Evolutionary conservation across 805 yeast species (phyloP).

Genomic region (Kodamaea leandrae): DNA sequence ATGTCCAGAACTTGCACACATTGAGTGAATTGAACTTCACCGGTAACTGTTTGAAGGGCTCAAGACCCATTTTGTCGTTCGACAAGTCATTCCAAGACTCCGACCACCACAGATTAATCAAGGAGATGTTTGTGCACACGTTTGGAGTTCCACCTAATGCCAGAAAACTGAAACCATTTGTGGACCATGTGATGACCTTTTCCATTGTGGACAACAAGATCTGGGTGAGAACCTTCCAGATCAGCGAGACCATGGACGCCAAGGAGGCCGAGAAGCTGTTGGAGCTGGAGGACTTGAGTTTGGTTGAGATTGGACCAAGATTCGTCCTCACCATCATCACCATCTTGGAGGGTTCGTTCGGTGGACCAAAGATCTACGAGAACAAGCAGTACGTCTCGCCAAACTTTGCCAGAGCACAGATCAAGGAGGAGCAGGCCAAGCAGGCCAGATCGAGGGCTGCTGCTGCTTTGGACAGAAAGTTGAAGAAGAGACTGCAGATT

Average conservation of each 20-base stretch:
- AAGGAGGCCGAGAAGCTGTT: constrained; percentile 50
- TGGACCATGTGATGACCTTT: constrained; percentile 93
- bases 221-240: constrained; percentile 95
- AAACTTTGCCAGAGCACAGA: constrained; percentile 88
- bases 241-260: constrained; percentile 61
- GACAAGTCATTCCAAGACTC: constrained; percentile 70
- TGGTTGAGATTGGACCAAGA: constrained; percentile 96
- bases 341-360: constrained; percentile 92
- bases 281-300: constrained; percentile 59
- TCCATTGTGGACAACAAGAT: constrained; percentile 88
- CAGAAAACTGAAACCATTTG: constrained; percentile 88
- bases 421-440: constrained; percentile 73
- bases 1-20: constrained; percentile 91
- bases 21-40: constrained; percentile 94
- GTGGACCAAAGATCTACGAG: constrained; percentile 96
- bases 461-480: constrained; percentile 71
- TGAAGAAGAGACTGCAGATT: constrained; percentile 71
- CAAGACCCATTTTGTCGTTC: constrained; percentile 89
- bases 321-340: constrained; percentile 89
- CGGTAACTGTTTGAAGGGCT: constrained; percentile 93
- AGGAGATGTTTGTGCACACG: constrained; percentile 73
- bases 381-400: constrained; percentile 97
- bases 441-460: constrained; percentile 77
- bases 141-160: constrained; percentile 96
- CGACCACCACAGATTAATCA: constrained; percentile 67